phyloP scores from a whole-genome alignment of 805 yeast species.

The Hanseniaspora nectarophila region DNA sequence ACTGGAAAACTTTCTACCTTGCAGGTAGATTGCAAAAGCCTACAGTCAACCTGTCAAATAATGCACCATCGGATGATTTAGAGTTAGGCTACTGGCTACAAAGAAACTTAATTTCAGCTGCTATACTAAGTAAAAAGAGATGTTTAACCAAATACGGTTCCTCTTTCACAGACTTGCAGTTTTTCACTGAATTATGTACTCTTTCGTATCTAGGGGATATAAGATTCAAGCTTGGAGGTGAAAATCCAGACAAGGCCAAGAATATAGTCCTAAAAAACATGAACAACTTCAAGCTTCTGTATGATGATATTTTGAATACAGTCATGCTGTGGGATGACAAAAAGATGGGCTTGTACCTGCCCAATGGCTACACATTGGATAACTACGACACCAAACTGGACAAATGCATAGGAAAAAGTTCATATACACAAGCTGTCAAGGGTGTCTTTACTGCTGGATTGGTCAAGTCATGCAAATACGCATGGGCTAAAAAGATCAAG shows the following conservation, averaged over 20 bases:
- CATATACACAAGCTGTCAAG: slow-evolving; percentile 62
- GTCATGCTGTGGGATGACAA: slow-evolving; percentile 23
- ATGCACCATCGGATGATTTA: slow-evolving; percentile 36
- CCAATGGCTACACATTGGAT: slow-evolving; percentile 31
- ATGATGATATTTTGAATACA: slow-evolving; percentile 45
- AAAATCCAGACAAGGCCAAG: slow-evolving; percentile 74
- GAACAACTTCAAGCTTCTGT: slow-evolving; percentile 54
- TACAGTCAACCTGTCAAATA: slow-evolving; percentile 36
- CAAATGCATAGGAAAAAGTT: slow-evolving; percentile 54
- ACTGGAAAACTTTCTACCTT: slow-evolving; percentile 75
- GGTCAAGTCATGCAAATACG: slow-evolving; percentile 56
- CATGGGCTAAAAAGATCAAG: slow-evolving; percentile 52
- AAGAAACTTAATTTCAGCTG: slow-evolving; percentile 64
- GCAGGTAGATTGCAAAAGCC: slow-evolving; percentile 95
- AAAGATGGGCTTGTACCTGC: slow-evolving; percentile 26
- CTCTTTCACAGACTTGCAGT: slow-evolving; percentile 45
- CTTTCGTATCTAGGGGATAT: slow-evolving; percentile 85
- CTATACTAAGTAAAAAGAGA: slow-evolving; percentile 40
- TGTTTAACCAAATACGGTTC: slow-evolving; percentile 29
- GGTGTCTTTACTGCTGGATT: slow-evolving; percentile 85
- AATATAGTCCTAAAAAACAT: slow-evolving; percentile 78
- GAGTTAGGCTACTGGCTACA: slow-evolving; percentile 57
- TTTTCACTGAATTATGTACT: slow-evolving; percentile 66
- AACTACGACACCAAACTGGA: slow-evolving; percentile 32
- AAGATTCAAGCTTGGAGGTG: slow-evolving; percentile 75